Percentiles rank a stretch among this genome's conserved stretches.
These are phyloP conservation scores for Halteria grandinella DNA, from an alignment of 73 alveolate species.

Conservation along the genomic window DNA sequence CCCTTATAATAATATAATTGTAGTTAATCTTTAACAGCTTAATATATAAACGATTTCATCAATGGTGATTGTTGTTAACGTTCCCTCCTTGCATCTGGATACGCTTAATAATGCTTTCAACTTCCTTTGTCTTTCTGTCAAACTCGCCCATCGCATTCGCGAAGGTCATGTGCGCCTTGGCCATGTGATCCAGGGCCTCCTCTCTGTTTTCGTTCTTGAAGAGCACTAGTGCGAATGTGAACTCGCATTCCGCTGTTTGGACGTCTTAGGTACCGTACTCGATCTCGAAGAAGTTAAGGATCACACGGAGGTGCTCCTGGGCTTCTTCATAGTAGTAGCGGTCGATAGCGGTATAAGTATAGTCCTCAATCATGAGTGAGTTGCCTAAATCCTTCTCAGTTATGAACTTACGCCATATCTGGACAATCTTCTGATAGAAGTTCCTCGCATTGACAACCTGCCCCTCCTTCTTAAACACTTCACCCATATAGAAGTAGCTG, in stretches of 20 bases:
- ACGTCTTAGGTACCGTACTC: conserved; percentile 70
- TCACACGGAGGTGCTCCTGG: conserved; percentile 62
- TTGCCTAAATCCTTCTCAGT: conserved; percentile 54
- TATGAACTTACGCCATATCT: conserved; percentile 73
- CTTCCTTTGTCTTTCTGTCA: conserved; percentile 68
- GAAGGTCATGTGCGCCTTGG: conserved; percentile 61
- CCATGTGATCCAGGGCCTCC: conserved; percentile 52
- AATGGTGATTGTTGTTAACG: too few relatives aligned
- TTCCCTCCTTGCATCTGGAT: too few relatives aligned
- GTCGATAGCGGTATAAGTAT: conserved; percentile 26
- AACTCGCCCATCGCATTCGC: conserved; percentile 62
- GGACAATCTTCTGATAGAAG: conserved; percentile 58
- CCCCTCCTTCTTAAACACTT: conserved; percentile 62
- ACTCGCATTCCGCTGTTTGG: conserved; percentile 64
- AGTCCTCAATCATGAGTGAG: conserved; percentile 31
- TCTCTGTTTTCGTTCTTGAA: conserved; percentile 57
- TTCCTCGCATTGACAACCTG: conserved; percentile 61
- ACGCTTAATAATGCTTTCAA: conserved; percentile 25
- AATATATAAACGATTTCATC: too few relatives aligned
- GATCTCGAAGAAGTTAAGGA: conserved; percentile 65
- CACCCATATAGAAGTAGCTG: conserved; percentile 85
- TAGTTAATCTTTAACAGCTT: too few relatives aligned
- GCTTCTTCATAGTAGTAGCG: conserved; percentile 72
- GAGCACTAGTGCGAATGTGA: conserved; percentile 67
- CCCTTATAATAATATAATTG: too few relatives aligned